Base-by-base conservation (phyloP, 495 filamentous ascomycete genomes). In the Xylaria telfairii region DNA sequence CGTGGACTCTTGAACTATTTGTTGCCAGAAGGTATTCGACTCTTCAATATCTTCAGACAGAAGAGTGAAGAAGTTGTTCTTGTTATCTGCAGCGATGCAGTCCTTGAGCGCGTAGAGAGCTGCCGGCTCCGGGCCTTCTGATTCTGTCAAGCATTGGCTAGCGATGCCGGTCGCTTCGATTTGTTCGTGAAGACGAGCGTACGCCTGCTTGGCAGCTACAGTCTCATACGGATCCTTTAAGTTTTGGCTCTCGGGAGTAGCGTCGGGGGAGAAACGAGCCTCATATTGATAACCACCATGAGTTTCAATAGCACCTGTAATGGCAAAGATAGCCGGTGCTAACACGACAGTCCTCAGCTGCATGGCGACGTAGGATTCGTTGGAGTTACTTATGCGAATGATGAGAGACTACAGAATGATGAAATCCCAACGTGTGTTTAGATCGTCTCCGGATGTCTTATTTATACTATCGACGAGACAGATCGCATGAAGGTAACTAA, bases 21-120 rank as follows among this genome's bases (percentile, higher is more conserved):
- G 32, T 24, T 71, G 63, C 76, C 76, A 78, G 34, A 71, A 67
- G 8, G 13, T 32, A 59, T 78, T 76, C 15, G 76, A 71, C 1
- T 71, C 75, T 39, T 71, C 70, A n/a, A 62, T 66, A 41, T 78
- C 76, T 5, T 72, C 71, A 5, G 7, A 24, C 10, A 78, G 68
- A n/a, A 77, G 68, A 28, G 70, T 64, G 44, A 72, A 72, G 54
- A 72, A 72, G 54, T 54, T 39, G 53, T 28, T 7, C 42, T 42
- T 44, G 56, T 68, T 53, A 30, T 68, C 54, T 24, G 49, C 56
- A 17, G 56, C 42, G 32, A 72, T 63, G 70, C 70, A 72, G 28
- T 68, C 64, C 56, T 72, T 72, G 37, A 72, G 65, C 10, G 70
- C 56, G 28, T 72, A 72, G 32, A 72, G 19, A 19, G 13, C 51